Conservation (phyloP, 2,329 filamentous ascomycete genomes). For the Lojkania enalia region DNA sequence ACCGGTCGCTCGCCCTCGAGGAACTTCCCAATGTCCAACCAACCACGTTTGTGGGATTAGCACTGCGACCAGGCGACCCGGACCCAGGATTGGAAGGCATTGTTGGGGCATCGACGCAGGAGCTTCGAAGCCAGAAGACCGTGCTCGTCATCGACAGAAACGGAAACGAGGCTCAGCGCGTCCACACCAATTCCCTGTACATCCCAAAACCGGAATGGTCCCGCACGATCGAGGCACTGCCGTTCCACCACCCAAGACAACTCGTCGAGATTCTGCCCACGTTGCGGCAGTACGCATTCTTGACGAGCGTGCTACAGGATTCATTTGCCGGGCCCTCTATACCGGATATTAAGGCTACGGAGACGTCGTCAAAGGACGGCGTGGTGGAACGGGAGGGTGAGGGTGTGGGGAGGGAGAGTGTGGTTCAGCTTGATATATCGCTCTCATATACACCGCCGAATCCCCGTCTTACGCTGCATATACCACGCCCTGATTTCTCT, state of each 20-base stretch:
- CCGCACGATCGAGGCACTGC: slow-evolving; percentile 66
- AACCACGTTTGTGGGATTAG: slow-evolving; percentile 56
- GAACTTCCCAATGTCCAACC: slow-evolving; percentile 59
- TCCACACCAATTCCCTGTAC: slow-evolving; percentile 63
- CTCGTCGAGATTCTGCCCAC: slow-evolving; percentile 71
- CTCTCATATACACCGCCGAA: slow-evolving; percentile 37
- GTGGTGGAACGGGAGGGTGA: too few relatives aligned
- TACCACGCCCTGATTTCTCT: slow-evolving; percentile 25
- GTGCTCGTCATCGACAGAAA: slow-evolving; percentile 46
- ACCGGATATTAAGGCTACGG: slow-evolving; percentile 22
- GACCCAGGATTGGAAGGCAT: slow-evolving; percentile 58
- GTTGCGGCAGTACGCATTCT: slow-evolving; percentile 73
- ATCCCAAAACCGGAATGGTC: slow-evolving; percentile 75
- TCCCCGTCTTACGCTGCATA: slow-evolving; percentile 35
- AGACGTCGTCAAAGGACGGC: slow-evolving; percentile 38
- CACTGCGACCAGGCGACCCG: slow-evolving; percentile 47
- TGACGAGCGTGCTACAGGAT: slow-evolving; percentile 65
- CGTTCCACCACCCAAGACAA: slow-evolving; percentile 78
- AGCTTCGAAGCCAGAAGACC: slow-evolving; percentile 55
- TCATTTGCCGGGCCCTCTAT: slow-evolving; percentile 55
- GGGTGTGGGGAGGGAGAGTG: background rate
- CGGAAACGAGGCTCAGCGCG: slow-evolving; percentile 26
- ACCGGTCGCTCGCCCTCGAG: slow-evolving; percentile 61
- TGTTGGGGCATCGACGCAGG: slow-evolving; percentile 46
- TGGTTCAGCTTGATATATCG: slow-evolving; percentile 34